These are phyloP conservation scores for Apophysomyces elegans DNA, from an alignment of 371 early-diverging fungal species.

Conservation along the genomic window DNA sequence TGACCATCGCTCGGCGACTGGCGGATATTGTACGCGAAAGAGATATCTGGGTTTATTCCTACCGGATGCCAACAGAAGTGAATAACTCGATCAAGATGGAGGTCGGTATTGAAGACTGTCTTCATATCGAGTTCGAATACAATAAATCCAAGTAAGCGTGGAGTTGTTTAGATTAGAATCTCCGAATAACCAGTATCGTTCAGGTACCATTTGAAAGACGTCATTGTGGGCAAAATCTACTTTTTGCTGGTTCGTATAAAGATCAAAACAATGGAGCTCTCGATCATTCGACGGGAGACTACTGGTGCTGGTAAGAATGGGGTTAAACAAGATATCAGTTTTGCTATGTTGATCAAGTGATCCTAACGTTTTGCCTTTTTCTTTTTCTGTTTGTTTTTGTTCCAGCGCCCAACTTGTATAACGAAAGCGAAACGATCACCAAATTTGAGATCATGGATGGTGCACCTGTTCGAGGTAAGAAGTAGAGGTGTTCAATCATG, in stretches of 20 bases:
- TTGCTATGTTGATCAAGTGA: neutral
- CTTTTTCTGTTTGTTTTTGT: neutral
- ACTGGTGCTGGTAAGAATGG: slow-evolving; percentile 74
- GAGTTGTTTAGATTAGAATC: too few relatives aligned
- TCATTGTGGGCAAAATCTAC: slow-evolving; percentile 98
- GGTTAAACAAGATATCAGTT: neutral
- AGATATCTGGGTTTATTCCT: slow-evolving; percentile 92
- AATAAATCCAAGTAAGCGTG: slow-evolving; percentile 83
- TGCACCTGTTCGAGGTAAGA: slow-evolving; percentile 88
- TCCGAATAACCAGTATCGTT: neutral
- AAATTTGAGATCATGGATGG: slow-evolving; percentile 99
- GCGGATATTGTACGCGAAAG: slow-evolving; percentile 73
- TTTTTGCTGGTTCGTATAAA: slow-evolving; percentile 98
- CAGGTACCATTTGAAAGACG: slow-evolving; percentile 94
- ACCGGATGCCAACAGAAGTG: slow-evolving; percentile 83
- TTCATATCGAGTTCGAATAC: slow-evolving; percentile 96
- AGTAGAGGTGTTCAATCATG: neutral
- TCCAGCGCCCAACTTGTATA: slow-evolving; percentile 91
- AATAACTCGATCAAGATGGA: slow-evolving; percentile 95
- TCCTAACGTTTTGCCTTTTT: neutral
- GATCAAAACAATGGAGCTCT: slow-evolving; percentile 98
- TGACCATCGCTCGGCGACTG: slow-evolving; percentile 79
- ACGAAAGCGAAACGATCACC: slow-evolving; percentile 97
- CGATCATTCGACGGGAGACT: slow-evolving; percentile 96
- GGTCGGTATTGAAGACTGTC: slow-evolving; percentile 94